These are phyloP conservation scores for Neurospora sp. DNA, from an alignment of 495 filamentous ascomycete species.

Conservation along the genomic window DNA sequence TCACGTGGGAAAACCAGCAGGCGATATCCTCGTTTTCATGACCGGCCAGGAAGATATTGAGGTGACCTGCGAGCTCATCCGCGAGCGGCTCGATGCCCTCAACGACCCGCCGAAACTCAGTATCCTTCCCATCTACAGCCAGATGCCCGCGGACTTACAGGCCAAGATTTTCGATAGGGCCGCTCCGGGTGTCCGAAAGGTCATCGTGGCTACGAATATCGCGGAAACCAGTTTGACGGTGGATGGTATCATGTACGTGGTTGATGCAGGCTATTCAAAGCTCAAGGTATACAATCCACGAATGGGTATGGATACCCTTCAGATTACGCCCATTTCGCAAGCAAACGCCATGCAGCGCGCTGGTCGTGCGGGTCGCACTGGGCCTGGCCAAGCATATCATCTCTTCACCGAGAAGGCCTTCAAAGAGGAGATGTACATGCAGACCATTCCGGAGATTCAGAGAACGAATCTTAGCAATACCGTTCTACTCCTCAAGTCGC, in stretches of 20 bases:
- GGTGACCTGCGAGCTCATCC: slow-evolving; percentile 85
- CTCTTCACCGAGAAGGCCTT: slow-evolving; percentile 92
- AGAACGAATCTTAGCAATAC: slow-evolving; percentile 93
- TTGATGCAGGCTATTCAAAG: slow-evolving; percentile 93
- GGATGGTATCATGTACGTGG: slow-evolving; percentile 98
- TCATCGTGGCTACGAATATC: slow-evolving; percentile 98
- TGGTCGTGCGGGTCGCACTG: slow-evolving; percentile 88
- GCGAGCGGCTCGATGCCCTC: slow-evolving; percentile 78
- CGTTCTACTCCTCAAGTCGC: slow-evolving; percentile 83
- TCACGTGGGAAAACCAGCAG: slow-evolving; percentile 81
- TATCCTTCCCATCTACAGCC: slow-evolving; percentile 96
- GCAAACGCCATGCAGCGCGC: slow-evolving; percentile 92
- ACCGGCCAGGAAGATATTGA: slow-evolving; percentile 99
- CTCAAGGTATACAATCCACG: slow-evolving; percentile 97
- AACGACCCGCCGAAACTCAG: slow-evolving; percentile 93
- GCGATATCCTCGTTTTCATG: slow-evolving; percentile 98
- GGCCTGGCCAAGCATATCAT: slow-evolving; percentile 90
- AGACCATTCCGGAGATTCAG: slow-evolving; percentile 97
- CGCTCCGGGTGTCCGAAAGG: slow-evolving; percentile 82
- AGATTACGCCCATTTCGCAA: slow-evolving; percentile 96
- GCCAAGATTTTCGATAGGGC: slow-evolving; percentile 96
- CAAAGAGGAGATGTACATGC: slow-evolving; percentile 93
- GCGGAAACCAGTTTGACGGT: slow-evolving; percentile 97
- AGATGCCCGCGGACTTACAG: slow-evolving; percentile 97
- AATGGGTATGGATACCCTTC: slow-evolving; percentile 99